These are phyloP conservation scores for Flaveria trinervia DNA, from an alignment of 129 eudicot species.

Conservation along the genomic window DNA sequence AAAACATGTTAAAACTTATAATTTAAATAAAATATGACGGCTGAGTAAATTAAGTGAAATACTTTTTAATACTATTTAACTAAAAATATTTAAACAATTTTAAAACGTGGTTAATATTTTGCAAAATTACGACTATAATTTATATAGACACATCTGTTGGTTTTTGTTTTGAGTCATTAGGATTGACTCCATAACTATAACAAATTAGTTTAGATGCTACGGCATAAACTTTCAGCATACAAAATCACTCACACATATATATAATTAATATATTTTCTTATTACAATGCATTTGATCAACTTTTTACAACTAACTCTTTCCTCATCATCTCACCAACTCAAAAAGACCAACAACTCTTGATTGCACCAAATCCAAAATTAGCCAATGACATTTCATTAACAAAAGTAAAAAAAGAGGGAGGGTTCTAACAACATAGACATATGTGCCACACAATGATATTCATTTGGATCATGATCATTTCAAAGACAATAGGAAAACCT, in stretches of 20 bases:
- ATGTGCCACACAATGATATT: slow-evolving; percentile 23
- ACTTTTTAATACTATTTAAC: too few species aligned
- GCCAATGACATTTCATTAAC: slow-evolving; percentile 36
- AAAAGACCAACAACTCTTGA: slow-evolving; percentile 30
- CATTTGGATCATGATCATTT: slow-evolving; percentile 30
- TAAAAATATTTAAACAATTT: too few species aligned
- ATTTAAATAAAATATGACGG: too few species aligned
- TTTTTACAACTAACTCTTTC: slow-evolving; percentile 7
- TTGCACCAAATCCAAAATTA: slow-evolving; percentile 34
- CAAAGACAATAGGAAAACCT: slow-evolving; percentile 24
- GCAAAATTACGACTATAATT: too few species aligned
- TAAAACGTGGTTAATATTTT: too few species aligned
- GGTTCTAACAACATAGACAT: slow-evolving; percentile 31
- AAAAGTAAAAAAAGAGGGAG: background rate
- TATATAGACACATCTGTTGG: too few species aligned
- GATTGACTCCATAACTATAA: background rate
- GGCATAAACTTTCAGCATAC: background rate
- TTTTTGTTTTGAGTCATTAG: background rate
- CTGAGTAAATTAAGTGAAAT: too few species aligned
- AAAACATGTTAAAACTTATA: too few species aligned
- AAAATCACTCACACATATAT: background rate
- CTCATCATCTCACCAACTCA: slow-evolving; percentile 38
- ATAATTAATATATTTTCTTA: slow-evolving; percentile 3
- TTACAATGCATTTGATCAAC: background rate
- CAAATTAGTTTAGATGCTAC: too few species aligned